A percentile compares a stretch with the other conserved stretches of the same genome.
phyloP scores from a whole-genome alignment of 768 basidiomycete genomes.

The Phallus indusiatus region DNA sequence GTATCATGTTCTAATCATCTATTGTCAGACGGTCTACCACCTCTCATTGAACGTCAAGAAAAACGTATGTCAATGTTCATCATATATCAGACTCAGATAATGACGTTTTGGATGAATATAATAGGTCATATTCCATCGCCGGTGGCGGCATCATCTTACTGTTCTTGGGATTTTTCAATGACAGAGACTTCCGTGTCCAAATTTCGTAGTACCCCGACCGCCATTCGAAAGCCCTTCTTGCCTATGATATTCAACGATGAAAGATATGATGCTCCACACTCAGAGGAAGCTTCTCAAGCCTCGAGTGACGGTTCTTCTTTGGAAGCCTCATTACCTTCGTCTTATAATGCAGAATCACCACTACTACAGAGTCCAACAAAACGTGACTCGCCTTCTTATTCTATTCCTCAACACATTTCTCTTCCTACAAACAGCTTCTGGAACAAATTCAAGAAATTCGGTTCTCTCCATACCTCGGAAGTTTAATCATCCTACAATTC shows the following conservation, averaged over 20 bases:
- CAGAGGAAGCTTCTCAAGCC: background rate
- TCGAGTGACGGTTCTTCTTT: background rate
- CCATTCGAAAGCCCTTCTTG: background rate
- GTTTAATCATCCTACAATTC: background rate
- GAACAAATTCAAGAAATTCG: background rate
- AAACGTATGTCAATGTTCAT: conserved; percentile 27
- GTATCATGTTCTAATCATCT: background rate
- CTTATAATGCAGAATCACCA: background rate
- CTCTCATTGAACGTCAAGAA: conserved; percentile 65
- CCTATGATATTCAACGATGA: background rate
- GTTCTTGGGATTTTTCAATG: conserved; percentile 71
- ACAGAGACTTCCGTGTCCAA: background rate
- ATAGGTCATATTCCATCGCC: conserved; percentile 26
- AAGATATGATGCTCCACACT: background rate
- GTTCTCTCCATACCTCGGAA: background rate
- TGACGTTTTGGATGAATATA: background rate
- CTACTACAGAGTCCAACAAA: background rate
- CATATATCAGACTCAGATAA: background rate
- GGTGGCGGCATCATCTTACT: conserved; percentile 42
- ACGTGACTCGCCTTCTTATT: background rate
- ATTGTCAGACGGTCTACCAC: conserved; percentile 53
- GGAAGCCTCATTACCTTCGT: background rate
- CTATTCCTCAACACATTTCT: background rate
- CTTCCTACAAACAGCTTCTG: background rate
- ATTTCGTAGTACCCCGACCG: background rate